Percentiles rank a stretch among this genome's conserved stretches.
These are phyloP conservation scores for Leccinellum albellum DNA, from an alignment of 768 basidiomycete species.

Conservation along the genomic window DNA sequence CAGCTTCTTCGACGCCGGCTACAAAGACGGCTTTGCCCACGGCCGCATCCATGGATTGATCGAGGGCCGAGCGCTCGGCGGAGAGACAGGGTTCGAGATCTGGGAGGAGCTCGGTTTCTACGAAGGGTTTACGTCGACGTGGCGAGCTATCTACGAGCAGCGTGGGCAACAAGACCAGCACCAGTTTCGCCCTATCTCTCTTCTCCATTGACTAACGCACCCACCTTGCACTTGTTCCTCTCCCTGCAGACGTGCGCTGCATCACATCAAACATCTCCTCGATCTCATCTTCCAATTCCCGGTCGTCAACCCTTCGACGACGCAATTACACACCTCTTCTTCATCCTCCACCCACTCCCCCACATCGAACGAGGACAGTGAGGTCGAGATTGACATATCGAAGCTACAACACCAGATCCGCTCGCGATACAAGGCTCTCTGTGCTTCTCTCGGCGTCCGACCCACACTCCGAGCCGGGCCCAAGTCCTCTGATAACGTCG, in stretches of 20 bases:
- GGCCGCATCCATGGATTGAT: conserved; percentile 87
- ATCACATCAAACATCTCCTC: conserved; percentile 68
- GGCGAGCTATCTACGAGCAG: conserved; percentile 50
- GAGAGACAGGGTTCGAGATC: conserved; percentile 89
- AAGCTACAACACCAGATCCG: conserved; percentile 80
- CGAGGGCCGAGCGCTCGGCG: conserved; percentile 85
- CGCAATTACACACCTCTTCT: too few relatives aligned
- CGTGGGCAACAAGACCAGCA: conserved; percentile 20
- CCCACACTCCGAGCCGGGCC: conserved; percentile 37
- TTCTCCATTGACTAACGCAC: not conserved
- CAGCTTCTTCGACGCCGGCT: conserved; percentile 82
- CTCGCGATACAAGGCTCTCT: conserved; percentile 81
- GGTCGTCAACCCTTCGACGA: conserved; percentile 58
- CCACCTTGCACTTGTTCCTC: not conserved
- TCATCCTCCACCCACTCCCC: too few relatives aligned
- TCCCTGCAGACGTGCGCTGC: conserved; percentile 49
- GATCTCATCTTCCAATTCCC: conserved; percentile 79
- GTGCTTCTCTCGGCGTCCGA: conserved; percentile 72
- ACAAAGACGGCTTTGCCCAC: conserved; percentile 74
- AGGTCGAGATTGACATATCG: conserved; percentile 57
- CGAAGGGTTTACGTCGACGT: conserved; percentile 76
- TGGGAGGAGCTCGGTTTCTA: conserved; percentile 98
- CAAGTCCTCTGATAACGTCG: not conserved
- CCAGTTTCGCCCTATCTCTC: conserved; percentile 5
- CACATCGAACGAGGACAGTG: conserved; percentile 23